Evolutionary conservation across 2,329 filamentous ascomycete genomes (phyloP), one percentile per base, ranked within the genome.

Genomic region (Pseudocercospora fuligena): DNA sequence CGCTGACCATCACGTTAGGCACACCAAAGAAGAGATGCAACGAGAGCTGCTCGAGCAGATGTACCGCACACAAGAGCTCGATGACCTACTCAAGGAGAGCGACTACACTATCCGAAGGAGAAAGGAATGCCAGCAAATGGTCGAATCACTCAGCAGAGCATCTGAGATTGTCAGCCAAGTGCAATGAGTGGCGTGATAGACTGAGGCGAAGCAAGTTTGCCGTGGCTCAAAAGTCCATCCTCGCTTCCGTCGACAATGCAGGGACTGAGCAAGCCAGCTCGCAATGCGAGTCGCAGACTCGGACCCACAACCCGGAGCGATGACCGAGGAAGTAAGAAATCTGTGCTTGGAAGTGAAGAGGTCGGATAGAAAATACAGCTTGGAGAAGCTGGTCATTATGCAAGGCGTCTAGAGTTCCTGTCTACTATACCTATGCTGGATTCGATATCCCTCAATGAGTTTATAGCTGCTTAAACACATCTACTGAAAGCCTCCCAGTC

Each of bases 121-220:
- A 80, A 99, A 99, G 86, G 95, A 99, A 82, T 99, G 95, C 82
- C 93, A 96, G 82, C 93, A 97, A 82, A 99, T 99, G 95, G 95
- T 99, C 60, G 95, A 99, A 82, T 96, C 92, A 63, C 85, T 99
- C 76, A 83, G 86, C 49, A 64, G 67, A 31, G 95, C 95, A 65
- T 95, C 90, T 80, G 95, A 99, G 85, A 98, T 99, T 82, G 95
- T 99, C 78, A 94, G 92, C 81, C 87, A 90, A 74, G 88, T 90
- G 68, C 86, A 88, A 80, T 88, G 79, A 73, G 59, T 36, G 62
- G 19, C 23, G 23, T 49, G n/a, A 31, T 21, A 8, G 40, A 43
- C 40, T 16, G 40, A 19, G n/a, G n/a, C n/a, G 16, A 43, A 43
- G 36, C 36, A 40, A 40, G n/a, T 43, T 8, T 19, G 14, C 16